These are phyloP conservation scores for Rauvolfia tetraphylla DNA, from an alignment of 257 asterid genomes.

Conservation along the genomic window DNA sequence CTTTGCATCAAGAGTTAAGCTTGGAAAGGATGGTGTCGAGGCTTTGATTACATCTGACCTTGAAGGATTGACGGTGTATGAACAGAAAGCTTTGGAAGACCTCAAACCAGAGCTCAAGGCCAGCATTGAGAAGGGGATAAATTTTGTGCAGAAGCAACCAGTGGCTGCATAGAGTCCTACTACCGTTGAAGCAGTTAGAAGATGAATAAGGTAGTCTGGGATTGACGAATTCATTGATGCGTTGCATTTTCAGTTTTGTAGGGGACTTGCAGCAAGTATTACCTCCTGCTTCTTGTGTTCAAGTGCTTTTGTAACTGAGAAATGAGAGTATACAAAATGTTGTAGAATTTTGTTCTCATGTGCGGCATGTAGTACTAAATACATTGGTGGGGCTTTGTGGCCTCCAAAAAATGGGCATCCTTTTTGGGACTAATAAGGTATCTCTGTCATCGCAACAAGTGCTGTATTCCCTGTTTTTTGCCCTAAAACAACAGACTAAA, in stretches of 20 bases:
- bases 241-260: constrained; percentile 46
- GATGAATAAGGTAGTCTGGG: constrained; percentile 30
- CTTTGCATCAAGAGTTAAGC: constrained; percentile 80
- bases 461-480: no score
- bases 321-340: constrained; percentile 32
- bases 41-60: constrained; percentile 67
- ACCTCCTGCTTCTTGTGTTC: constrained; percentile 6
- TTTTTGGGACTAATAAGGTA: not conserved
- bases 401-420: constrained; percentile 8
- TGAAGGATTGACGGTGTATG: constrained; percentile 67
- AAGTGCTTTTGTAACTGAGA: constrained; percentile 26
- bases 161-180: constrained; percentile 43
- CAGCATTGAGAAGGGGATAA: constrained; percentile 80
- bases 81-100: constrained; percentile 73
- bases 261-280: constrained; percentile 22
- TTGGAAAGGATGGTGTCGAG: constrained; percentile 76
- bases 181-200: constrained; percentile 21
- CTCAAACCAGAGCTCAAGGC: constrained; percentile 75
- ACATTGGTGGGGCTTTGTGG: constrained; percentile 20
- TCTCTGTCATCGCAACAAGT: not conserved
- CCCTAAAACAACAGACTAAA: not conserved
- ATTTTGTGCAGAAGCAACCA: constrained; percentile 58
- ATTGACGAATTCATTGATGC: constrained; percentile 15
- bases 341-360: constrained; percentile 32
- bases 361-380: constrained; percentile 21